Percentiles rank a stretch among this genome's conserved stretches.
Conservation (phyloP, 805 yeast genomes). For the Cephaloascus albidus region DNA sequence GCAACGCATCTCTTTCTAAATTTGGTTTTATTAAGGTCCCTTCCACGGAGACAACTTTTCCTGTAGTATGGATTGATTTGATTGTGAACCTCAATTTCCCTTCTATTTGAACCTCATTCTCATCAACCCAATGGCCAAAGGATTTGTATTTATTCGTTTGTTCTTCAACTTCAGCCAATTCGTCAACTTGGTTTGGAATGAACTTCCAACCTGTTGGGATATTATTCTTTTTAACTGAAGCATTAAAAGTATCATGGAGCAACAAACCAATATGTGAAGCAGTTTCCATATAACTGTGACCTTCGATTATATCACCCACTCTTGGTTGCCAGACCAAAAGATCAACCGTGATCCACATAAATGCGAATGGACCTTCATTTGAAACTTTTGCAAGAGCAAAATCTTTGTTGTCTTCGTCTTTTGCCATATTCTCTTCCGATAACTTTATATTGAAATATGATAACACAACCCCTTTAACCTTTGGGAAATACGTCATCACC, state of each 20-base stretch:
- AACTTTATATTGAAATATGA: slow-evolving; percentile 64
- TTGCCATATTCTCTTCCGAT: slow-evolving; percentile 26
- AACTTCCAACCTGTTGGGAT: slow-evolving; percentile 87
- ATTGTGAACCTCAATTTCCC: slow-evolving; percentile 77
- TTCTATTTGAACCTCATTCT: slow-evolving; percentile 60
- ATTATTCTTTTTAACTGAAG: slow-evolving; percentile 74
- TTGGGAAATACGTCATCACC: slow-evolving; percentile 69
- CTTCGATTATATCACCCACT: slow-evolving; percentile 81
- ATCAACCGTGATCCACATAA: slow-evolving; percentile 78
- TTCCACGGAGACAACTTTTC: slow-evolving; percentile 76
- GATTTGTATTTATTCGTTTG: slow-evolving; percentile 32
- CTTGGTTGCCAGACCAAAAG: slow-evolving; percentile 85
- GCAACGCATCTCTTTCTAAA: slow-evolving; percentile 42
- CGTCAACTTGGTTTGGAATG: slow-evolving; percentile 71
- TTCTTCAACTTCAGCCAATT: slow-evolving; percentile 16
- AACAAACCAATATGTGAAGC: slow-evolving; percentile 91
- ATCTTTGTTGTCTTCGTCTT: slow-evolving; percentile 26
- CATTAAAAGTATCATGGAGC: slow-evolving; percentile 90
- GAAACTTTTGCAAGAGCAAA: slow-evolving; percentile 56
- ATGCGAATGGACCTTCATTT: slow-evolving; percentile 80
- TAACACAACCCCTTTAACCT: slow-evolving; percentile 75
- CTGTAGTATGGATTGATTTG: slow-evolving; percentile 63
- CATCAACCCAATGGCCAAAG: slow-evolving; percentile 85
- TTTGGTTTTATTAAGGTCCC: slow-evolving; percentile 73
- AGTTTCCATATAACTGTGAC: slow-evolving; percentile 83